Conservation (phyloP, 495 filamentous ascomycete genomes). For the Hypoxylon lenormandii region DNA sequence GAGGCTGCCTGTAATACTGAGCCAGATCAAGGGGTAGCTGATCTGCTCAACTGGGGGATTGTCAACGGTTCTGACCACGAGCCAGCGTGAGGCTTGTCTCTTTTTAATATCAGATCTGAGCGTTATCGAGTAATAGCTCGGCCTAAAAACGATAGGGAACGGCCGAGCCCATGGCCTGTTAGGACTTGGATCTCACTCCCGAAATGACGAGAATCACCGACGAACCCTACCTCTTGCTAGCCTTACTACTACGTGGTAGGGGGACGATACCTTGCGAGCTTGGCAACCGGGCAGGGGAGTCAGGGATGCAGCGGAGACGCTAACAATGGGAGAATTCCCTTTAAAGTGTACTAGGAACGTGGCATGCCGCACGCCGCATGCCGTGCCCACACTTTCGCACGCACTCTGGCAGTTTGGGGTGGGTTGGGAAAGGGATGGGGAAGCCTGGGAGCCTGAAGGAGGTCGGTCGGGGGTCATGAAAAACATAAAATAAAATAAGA, state of each 20-base stretch:
- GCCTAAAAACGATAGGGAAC: constrained; percentile 49
- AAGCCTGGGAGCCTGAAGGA: constrained; percentile 35
- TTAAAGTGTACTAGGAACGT: constrained; percentile 46
- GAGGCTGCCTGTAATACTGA: too few species aligned
- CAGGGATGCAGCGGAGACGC: constrained; percentile 38
- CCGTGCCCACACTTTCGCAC: constrained; percentile 37
- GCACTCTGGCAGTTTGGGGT: constrained; percentile 29
- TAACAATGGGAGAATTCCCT: constrained; percentile 45
- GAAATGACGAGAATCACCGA: constrained; percentile 56
- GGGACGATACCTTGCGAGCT: constrained; percentile 31
- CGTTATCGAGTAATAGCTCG: constrained; percentile 50
- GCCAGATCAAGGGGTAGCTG: constrained; percentile 5
- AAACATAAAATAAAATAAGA: background rate
- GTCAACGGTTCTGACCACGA: constrained; percentile 26
- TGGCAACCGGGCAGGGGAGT: constrained; percentile 36
- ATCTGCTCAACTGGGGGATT: constrained; percentile 6
- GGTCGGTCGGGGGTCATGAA: constrained; percentile 8
- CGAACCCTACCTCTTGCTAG: constrained; percentile 46
- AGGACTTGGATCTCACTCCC: constrained; percentile 50
- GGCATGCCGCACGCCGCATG: constrained; percentile 49
- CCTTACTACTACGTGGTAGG: constrained; percentile 45
- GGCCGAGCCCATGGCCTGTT: constrained; percentile 24
- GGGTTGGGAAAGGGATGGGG: constrained; percentile 37
- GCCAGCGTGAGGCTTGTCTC: constrained; percentile 41
- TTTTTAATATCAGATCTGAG: constrained; percentile 52